Conservation (phyloP, 148 eudicot species). For the Fagopyrum esculentum region DNA sequence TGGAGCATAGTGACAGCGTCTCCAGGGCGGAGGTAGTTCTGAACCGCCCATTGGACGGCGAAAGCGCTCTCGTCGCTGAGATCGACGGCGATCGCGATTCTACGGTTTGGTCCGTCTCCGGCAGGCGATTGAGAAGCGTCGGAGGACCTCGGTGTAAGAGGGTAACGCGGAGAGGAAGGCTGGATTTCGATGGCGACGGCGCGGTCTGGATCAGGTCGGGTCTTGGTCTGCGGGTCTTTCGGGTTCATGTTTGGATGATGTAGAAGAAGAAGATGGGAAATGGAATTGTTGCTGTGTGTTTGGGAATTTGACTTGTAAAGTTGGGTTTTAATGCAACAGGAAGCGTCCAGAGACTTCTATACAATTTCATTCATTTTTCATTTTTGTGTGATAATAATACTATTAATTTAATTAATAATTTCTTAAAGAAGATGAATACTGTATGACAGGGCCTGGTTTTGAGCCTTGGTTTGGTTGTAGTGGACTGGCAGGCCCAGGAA, state of each 20-base stretch:
- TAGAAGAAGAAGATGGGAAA: neutral
- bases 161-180: constrained; percentile 12
- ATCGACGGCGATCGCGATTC: constrained; percentile 53
- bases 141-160: neutral
- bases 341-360: neutral
- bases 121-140: neutral
- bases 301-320: neutral
- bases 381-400: neutral
- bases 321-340: neutral
- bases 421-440: neutral
- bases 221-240: constrained; percentile 1
- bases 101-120: neutral
- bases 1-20: constrained; percentile 68
- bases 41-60: constrained; percentile 58
- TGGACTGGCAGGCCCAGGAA: neutral
- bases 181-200: constrained; percentile 11
- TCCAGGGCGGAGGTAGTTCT: constrained; percentile 59
- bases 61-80: constrained; percentile 57
- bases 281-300: neutral
- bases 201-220: constrained; percentile 7
- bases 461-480: neutral
- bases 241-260: constrained; percentile 8
- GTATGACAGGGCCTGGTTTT: neutral
- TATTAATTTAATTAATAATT: too few relatives aligned
- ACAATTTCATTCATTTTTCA: neutral